Percentiles rank a stretch among this genome's conserved stretches.
These are phyloP conservation scores for Phytophthora sojae DNA, from an alignment of 352 stramenopile species.

Conservation along the genomic window DNA sequence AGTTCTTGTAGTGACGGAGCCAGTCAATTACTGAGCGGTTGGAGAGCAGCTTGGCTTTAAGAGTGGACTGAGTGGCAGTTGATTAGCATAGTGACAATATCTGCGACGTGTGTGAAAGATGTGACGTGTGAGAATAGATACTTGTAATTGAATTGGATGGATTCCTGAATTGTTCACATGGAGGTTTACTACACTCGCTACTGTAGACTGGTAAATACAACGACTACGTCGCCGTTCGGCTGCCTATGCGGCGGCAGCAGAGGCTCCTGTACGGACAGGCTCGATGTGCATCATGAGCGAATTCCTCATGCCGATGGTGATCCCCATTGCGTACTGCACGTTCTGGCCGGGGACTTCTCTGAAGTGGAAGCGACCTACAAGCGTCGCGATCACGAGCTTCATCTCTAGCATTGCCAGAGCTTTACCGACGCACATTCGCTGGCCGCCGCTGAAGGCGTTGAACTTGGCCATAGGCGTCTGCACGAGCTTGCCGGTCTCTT, in stretches of 20 bases:
- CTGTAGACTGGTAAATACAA: constrained; percentile 13
- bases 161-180: background rate
- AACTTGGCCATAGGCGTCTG: constrained; percentile 65
- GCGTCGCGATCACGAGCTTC: constrained; percentile 59
- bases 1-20: constrained; percentile 13
- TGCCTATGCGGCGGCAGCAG: constrained; percentile 20
- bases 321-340: constrained; percentile 41
- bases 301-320: constrained; percentile 54
- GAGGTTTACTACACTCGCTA: background rate
- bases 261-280: constrained; percentile 5
- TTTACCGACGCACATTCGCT: constrained; percentile 71
- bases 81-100: constrained; percentile 10
- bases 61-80: background rate
- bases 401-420: constrained; percentile 78
- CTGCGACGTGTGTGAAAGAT: constrained; percentile 18
- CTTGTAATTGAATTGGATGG: background rate
- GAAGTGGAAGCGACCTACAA: constrained; percentile 63
- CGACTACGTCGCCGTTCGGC: background rate
- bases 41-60: constrained; percentile 5
- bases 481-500: constrained; percentile 40
- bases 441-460: constrained; percentile 72
- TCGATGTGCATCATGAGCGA: constrained; percentile 40
- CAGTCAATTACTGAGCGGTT: constrained; percentile 29
- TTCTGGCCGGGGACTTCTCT: constrained; percentile 35
- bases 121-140: constrained; percentile 21